Percentiles rank a stretch among this genome's conserved stretches.
These are phyloP conservation scores for Moesziomyces parantarcticus DNA, from an alignment of 1,284 basidiomycete species.

Conservation along the genomic window DNA sequence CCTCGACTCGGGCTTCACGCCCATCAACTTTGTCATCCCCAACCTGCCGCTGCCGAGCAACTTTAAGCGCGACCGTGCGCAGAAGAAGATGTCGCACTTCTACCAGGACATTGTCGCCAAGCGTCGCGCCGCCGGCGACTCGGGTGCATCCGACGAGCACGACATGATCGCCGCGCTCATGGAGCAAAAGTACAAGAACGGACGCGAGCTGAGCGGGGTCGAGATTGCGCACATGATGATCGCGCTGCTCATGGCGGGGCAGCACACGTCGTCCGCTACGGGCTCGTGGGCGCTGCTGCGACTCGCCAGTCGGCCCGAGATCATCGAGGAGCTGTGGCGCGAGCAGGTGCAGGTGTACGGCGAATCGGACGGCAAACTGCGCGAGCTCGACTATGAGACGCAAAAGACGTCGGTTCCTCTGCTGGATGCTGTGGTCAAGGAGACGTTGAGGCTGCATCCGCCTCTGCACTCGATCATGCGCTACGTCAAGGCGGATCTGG, in stretches of 20 bases:
- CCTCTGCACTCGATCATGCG: slow-evolving; percentile 74
- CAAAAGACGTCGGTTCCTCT: slow-evolving; percentile 80
- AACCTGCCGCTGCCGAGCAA: slow-evolving; percentile 92
- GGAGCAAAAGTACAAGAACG: slow-evolving; percentile 87
- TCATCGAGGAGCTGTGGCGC: slow-evolving; percentile 75
- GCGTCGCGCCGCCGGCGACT: slow-evolving; percentile 72
- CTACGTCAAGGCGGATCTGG: slow-evolving; percentile 84
- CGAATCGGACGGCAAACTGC: slow-evolving; percentile 75
- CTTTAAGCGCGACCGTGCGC: slow-evolving; percentile 85
- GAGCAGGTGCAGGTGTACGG: slow-evolving; percentile 89
- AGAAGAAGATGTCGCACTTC: slow-evolving; percentile 92
- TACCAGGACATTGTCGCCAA: slow-evolving; percentile 88
- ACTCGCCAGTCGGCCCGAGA: slow-evolving; percentile 80
- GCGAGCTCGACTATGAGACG: slow-evolving; percentile 86
- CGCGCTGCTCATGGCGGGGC: slow-evolving; percentile 79
- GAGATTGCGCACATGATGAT: slow-evolving; percentile 96
- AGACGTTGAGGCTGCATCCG: slow-evolving; percentile 78
- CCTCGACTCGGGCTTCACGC: slow-evolving; percentile 78
- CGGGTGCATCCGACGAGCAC: slow-evolving; percentile 71
- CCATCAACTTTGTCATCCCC: slow-evolving; percentile 85
- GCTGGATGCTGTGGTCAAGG: slow-evolving; percentile 88
- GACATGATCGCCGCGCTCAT: slow-evolving; percentile 94
- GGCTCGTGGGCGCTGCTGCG: slow-evolving; percentile 90
- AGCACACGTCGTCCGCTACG: slow-evolving; percentile 95
- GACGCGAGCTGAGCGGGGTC: slow-evolving; percentile 81